phyloP scores from a whole-genome alignment of 2,329 filamentous ascomycete genomes.

The Annulohypoxylon truncatum region DNA sequence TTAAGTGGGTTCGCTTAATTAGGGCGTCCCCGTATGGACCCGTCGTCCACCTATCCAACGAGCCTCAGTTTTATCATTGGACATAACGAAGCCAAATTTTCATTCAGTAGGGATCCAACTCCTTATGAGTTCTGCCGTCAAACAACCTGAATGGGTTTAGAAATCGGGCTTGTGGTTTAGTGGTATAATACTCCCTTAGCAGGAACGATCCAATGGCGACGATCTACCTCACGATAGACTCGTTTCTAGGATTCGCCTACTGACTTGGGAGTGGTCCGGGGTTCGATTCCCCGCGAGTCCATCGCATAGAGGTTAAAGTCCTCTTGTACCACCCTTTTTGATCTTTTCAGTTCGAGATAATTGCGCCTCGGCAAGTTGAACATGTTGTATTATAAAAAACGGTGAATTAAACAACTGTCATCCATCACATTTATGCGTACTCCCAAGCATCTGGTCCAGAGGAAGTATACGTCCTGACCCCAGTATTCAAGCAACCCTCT shows the following conservation, averaged over 20 bases:
- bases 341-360: not conserved
- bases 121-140: not conserved
- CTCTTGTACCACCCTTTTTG: conserved; percentile 32
- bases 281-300: conserved; percentile 62
- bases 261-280: conserved; percentile 59
- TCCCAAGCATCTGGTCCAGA: conserved; percentile 26
- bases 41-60: conserved; percentile 1
- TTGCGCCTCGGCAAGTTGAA: too few relatives aligned
- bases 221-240: conserved; percentile 1
- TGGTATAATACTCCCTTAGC: conserved; percentile 45
- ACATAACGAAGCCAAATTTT: conserved; percentile 4
- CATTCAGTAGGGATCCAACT: not conserved
- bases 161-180: conserved; percentile 42
- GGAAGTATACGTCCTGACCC: conserved; percentile 27
- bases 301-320: conserved; percentile 41
- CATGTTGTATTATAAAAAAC: too few relatives aligned
- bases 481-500: conserved; percentile 14
- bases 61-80: conserved; percentile 15
- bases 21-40: conserved; percentile 9
- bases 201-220: conserved; percentile 25
- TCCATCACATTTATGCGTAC: conserved; percentile 10
- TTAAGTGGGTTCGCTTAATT: conserved; percentile 17
- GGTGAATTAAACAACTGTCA: too few relatives aligned
- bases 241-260: conserved; percentile 26
- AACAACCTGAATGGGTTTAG: not conserved